Conservation (phyloP, 306 rosid genomes). For the Cicer cuneatum region DNA sequence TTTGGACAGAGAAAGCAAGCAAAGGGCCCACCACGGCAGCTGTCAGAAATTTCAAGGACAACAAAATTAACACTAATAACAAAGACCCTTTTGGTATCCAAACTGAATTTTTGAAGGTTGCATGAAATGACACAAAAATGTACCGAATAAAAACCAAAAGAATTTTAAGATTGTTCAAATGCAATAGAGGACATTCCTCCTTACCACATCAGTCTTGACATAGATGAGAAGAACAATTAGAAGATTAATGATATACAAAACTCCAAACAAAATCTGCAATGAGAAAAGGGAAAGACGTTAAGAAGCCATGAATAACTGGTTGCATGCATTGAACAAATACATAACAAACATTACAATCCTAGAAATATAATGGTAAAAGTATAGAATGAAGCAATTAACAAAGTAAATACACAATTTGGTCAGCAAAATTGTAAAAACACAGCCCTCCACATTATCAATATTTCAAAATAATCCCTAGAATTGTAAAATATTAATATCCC, state of each 20-base stretch:
- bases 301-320: background rate
- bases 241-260: slow-evolving; percentile 75
- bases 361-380: background rate
- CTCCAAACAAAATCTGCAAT: slow-evolving; percentile 80
- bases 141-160: background rate
- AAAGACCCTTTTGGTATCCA: background rate
- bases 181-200: slow-evolving; percentile 30
- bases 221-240: slow-evolving; percentile 70
- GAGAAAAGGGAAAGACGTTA: slow-evolving; percentile 22
- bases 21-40: slow-evolving; percentile 90
- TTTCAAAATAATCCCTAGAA: too few species aligned
- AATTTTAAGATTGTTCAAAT: background rate
- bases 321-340: background rate
- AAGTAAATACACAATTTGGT: too few species aligned
- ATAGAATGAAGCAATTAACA: background rate
- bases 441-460: too few species aligned
- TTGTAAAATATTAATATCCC: too few species aligned
- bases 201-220: slow-evolving; percentile 80
- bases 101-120: background rate
- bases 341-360: slow-evolving; percentile 10
- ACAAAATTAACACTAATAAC: slow-evolving; percentile 23
- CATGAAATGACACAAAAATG: background rate
- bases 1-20: slow-evolving; percentile 87
- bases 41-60: slow-evolving; percentile 45
- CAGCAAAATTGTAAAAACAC: too few species aligned